Percentiles rank a stretch among this genome's conserved stretches.
Conservation (phyloP, 2,329 filamentous ascomycete species). For the Dactylellina haptotyla region DNA sequence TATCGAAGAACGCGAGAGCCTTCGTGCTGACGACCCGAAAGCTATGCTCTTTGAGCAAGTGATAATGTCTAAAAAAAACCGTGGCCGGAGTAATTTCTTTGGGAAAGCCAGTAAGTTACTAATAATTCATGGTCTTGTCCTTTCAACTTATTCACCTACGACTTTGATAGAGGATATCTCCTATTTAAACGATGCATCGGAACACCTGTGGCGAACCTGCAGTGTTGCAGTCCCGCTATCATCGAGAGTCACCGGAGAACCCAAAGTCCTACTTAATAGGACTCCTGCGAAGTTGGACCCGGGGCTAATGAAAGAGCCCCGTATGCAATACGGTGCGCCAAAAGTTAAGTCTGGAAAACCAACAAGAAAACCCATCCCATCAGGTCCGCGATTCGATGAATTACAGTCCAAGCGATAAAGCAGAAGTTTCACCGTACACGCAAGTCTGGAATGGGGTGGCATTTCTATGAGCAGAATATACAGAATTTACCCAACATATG, state of each 20-base stretch:
- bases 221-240: constrained; percentile 65
- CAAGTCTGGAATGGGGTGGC: too few species aligned
- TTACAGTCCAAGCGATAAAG: constrained; percentile 7
- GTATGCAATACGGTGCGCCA: constrained; percentile 88
- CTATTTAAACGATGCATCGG: constrained; percentile 76
- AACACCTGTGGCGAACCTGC: constrained; percentile 80
- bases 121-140: constrained; percentile 59
- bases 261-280: constrained; percentile 63
- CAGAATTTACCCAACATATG: too few species aligned
- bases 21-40: constrained; percentile 70
- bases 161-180: constrained; percentile 61
- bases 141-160: neutral
- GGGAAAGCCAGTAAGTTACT: constrained; percentile 68
- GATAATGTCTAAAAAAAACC: constrained; percentile 78
- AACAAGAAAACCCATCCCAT: constrained; percentile 52
- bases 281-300: constrained; percentile 86
- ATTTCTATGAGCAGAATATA: too few species aligned
- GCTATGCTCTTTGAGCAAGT: constrained; percentile 86
- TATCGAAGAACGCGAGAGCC: constrained; percentile 80
- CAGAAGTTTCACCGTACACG: too few species aligned
- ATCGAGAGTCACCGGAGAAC: constrained; percentile 65
- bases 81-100: constrained; percentile 73
- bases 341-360: constrained; percentile 63
- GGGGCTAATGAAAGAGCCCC: constrained; percentile 88
- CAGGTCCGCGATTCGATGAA: constrained; percentile 62